Base-by-base conservation (phyloP, 2,329 filamentous ascomycete species). In the Pseudogymnoascus destructans region DNA sequence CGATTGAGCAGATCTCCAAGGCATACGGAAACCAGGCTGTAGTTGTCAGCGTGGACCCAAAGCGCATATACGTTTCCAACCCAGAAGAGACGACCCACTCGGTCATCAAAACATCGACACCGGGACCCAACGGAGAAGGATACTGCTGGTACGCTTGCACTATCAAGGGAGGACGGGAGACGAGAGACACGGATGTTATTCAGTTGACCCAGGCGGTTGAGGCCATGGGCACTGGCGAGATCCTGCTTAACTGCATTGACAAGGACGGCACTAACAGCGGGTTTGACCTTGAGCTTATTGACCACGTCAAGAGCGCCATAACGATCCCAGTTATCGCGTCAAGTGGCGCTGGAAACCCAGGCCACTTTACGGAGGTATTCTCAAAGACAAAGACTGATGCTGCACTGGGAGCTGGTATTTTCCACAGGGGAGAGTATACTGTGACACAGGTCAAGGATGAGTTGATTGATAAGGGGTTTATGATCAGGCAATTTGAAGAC, bases 91-190 rank as follows among this genome's bases (percentile, higher is more conserved):
- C 79, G 0, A 85, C 89, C 67, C 86, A 93, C 72, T 73, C 75
- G 71, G 88, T 85, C 11, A 75, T 96, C 67, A 75, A 78, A 67
- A 95, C 92, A 0, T 70, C 73, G 0, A 79, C 75, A 61, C 83
- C 82, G 0, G 89, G 91, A 7, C 84, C 87, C 19, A 78, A 80
- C 42, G 90, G 90, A 25, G 88, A 96, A 71, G 74, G 76, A 57
- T 86, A 83, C 72, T 95, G 89, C 75, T 98, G 92, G 92, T 98
- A 96, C 71, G 91, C 93, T 59, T 97, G 93, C 74, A 98, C 93
- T 5, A 89, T 95, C 74, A 95, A 92, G 74, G 93, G 93, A 52
- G 93, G 93, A 5, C 84, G 93, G 61, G 92, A 97, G 74, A 91
- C 87, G n/a, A 82, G 91, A 61, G 90, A 97, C 70, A 78, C 97